phyloP scores from a whole-genome alignment of 768 basidiomycete species.

The Polyporus arcularius region DNA sequence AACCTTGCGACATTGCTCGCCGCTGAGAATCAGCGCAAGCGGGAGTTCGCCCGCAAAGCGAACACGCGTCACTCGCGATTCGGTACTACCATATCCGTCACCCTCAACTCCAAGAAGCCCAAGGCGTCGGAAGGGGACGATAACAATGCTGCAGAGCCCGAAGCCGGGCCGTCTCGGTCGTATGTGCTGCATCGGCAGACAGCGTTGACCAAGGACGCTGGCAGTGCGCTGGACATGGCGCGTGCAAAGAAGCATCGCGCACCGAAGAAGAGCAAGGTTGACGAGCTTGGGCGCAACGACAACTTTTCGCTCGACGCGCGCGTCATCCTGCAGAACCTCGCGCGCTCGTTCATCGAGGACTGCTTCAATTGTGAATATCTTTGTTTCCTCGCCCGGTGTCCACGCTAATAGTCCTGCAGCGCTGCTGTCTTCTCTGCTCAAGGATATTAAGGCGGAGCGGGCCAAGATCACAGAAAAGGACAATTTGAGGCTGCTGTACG shows the following conservation, averaged over 20 bases:
- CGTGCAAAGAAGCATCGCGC: conserved; percentile 46
- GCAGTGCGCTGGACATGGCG: conserved; percentile 67
- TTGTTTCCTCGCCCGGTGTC: conserved; percentile 1
- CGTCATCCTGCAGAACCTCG: conserved; percentile 65
- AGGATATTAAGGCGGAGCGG: conserved; percentile 91
- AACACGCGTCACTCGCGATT: conserved; percentile 92
- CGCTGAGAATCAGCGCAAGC: conserved; percentile 67
- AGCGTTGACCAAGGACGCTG: conserved; percentile 70
- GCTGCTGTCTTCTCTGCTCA: conserved; percentile 83
- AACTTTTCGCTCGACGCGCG: conserved; percentile 67
- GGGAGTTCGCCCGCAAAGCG: conserved; percentile 50
- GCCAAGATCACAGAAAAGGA: conserved; percentile 95
- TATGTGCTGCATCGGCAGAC: conserved; percentile 85
- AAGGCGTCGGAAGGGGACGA: conserved; percentile 14
- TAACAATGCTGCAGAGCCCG: conserved; percentile 22
- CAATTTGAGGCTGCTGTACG: conserved; percentile 82
- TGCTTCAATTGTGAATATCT: conserved; percentile 83
- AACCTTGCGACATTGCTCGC: conserved; percentile 77
- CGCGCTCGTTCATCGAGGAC: conserved; percentile 71
- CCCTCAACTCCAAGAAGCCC: conserved; percentile 58
- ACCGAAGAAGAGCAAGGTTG: conserved; percentile 59
- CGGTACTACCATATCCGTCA: conserved; percentile 90
- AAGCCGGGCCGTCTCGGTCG: conserved; percentile 44
- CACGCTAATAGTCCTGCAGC: conserved; percentile 44
- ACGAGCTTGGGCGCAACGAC: conserved; percentile 70